phyloP scores from a whole-genome alignment of 176 grass and related monocot genomes.

The Oryza nivara region DNA sequence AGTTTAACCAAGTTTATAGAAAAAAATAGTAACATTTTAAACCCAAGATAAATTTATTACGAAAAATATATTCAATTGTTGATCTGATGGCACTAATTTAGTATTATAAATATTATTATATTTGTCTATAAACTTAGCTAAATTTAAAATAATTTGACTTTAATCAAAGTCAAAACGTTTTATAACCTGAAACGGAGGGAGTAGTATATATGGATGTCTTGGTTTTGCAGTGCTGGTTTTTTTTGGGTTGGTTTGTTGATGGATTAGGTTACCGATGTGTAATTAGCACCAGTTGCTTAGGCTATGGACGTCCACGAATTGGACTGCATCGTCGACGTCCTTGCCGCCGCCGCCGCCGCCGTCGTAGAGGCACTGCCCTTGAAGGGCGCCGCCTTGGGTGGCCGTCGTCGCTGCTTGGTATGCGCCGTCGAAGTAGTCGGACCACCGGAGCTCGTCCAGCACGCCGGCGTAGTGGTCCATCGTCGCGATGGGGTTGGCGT shows the following conservation, averaged over 20 bases:
- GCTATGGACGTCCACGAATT: constrained; percentile 48
- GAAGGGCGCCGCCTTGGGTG: constrained; percentile 37
- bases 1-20: too few relatives aligned
- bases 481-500: constrained; percentile 26
- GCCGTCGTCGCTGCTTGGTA: constrained; percentile 43
- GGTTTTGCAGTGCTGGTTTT: constrained; percentile 4
- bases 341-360: constrained; percentile 4
- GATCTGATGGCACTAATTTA: too few relatives aligned
- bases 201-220: neutral
- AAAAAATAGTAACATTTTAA: too few relatives aligned
- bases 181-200: too few relatives aligned
- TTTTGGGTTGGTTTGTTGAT: neutral
- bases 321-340: constrained; percentile 32
- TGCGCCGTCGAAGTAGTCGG: constrained; percentile 58
- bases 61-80: too few relatives aligned
- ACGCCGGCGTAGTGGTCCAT: constrained; percentile 41
- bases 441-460: constrained; percentile 60
- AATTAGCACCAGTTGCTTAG: constrained; percentile 56
- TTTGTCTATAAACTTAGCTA: too few relatives aligned
- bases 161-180: too few relatives aligned
- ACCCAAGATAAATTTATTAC: too few relatives aligned
- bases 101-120: too few relatives aligned
- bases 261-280: neutral
- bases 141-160: too few relatives aligned
- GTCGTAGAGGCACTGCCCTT: constrained; percentile 50